Evolutionary conservation across 2,329 filamentous ascomycete genomes (phyloP).

Genomic region (Aspergillus brasiliensis): DNA sequence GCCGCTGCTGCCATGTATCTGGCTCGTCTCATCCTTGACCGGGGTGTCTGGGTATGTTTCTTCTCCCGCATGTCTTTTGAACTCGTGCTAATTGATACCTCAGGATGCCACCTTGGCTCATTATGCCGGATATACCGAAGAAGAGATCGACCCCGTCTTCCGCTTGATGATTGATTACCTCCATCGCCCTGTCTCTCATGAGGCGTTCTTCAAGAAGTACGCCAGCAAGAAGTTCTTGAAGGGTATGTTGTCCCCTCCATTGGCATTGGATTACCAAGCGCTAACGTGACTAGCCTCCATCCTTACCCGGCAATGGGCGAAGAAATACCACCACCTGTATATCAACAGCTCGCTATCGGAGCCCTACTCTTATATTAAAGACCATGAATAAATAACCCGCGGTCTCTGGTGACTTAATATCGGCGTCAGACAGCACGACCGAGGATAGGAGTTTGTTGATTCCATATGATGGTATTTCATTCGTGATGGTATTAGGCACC

Average conservation of each 20-base stretch:
- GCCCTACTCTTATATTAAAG: conserved; percentile 36
- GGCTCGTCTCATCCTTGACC: conserved; percentile 83
- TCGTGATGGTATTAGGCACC: conserved; percentile 44
- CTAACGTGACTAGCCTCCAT: conserved; percentile 70
- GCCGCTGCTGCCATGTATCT: conserved; percentile 95
- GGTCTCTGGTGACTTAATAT: conserved; percentile 26
- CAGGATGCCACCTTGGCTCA: conserved; percentile 82
- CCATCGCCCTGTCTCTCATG: conserved; percentile 82
- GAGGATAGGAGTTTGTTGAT: conserved; percentile 32
- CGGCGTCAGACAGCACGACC: conserved; percentile 22
- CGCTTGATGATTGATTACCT: conserved; percentile 97
- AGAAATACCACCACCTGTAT: conserved; percentile 63
- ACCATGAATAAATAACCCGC: conserved; percentile 32
- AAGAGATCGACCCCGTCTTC: conserved; percentile 90
- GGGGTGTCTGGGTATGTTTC: conserved; percentile 80
- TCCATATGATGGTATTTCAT: conserved; percentile 45
- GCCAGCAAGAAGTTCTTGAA: conserved; percentile 99
- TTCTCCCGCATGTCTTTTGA: not conserved
- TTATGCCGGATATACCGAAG: conserved; percentile 90
- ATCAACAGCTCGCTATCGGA: conserved; percentile 36
- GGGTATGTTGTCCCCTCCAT: conserved; percentile 63
- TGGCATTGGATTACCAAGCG: not conserved
- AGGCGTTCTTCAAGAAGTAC: conserved; percentile 99
- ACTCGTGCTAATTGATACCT: conserved; percentile 21
- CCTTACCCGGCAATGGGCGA: conserved; percentile 88